Evolutionary conservation across 768 basidiomycete genomes (phyloP).

Genomic region (Phlegmacium glaucopus): DNA sequence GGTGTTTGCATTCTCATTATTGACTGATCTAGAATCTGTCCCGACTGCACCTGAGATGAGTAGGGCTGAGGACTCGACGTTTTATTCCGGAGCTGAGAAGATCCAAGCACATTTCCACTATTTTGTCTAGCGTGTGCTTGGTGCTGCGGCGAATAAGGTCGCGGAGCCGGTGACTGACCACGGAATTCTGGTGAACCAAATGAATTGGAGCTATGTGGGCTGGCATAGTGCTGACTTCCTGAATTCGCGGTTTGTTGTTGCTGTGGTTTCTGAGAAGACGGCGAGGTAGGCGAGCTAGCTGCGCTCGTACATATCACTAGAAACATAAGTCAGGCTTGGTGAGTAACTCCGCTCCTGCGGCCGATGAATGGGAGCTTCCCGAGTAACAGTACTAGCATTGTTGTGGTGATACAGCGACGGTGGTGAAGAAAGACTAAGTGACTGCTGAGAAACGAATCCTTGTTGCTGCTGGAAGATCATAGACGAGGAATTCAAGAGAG

Average conservation of each 20-base stretch:
- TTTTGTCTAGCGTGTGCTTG: slow-evolving; percentile 18
- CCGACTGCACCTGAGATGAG: slow-evolving; percentile 11
- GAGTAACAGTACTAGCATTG: slow-evolving; percentile 30
- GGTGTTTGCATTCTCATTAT: not conserved
- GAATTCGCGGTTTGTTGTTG: slow-evolving; percentile 11
- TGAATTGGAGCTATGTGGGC: slow-evolving; percentile 22
- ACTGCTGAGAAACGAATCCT: slow-evolving; percentile 35
- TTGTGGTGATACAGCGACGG: slow-evolving; percentile 37
- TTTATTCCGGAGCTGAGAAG: slow-evolving; percentile 6
- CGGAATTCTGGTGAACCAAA: slow-evolving; percentile 9
- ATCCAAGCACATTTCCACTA: slow-evolving; percentile 18
- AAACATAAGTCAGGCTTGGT: slow-evolving; percentile 33
- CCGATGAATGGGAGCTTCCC: slow-evolving; percentile 65
- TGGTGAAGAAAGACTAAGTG: slow-evolving; percentile 37
- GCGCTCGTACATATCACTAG: no score
- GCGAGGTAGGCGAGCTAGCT: slow-evolving; percentile 7
- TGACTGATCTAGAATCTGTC: slow-evolving; percentile 16
- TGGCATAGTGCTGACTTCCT: slow-evolving; percentile 20
- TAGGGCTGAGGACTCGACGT: slow-evolving; percentile 22
- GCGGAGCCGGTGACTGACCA: slow-evolving; percentile 5
- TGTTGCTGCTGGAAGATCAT: slow-evolving; percentile 34
- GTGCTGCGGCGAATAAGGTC: slow-evolving; percentile 12
- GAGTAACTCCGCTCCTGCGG: slow-evolving; percentile 43
- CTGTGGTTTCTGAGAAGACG: slow-evolving; percentile 11
- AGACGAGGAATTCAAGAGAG: slow-evolving; percentile 44